Conservation (phyloP, 257 asterid species). For the Eucommia ulmoides region DNA sequence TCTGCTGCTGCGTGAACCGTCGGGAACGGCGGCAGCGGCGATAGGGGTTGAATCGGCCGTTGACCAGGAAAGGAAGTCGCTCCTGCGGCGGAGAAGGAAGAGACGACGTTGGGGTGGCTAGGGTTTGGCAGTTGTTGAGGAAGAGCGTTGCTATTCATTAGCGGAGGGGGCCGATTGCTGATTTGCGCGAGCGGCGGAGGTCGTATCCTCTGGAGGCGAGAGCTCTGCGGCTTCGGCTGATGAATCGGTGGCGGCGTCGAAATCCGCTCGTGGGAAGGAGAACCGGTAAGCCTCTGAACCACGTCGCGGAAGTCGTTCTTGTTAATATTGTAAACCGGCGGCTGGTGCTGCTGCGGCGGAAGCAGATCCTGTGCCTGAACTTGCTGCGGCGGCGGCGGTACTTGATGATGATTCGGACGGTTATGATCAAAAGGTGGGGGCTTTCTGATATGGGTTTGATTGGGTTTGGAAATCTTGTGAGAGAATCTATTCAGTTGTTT, state of each 20-base stretch:
- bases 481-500: constrained; percentile 28
- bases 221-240: constrained; percentile 48
- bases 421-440: no score
- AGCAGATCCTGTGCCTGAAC: constrained; percentile 8
- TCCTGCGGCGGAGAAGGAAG: no score
- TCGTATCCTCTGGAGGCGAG: constrained; percentile 77
- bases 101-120: not conserved
- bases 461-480: constrained; percentile 28
- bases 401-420: no score
- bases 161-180: constrained; percentile 38
- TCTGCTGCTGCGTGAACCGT: not conserved
- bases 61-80: not conserved
- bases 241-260: constrained; percentile 37
- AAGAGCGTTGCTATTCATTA: constrained; percentile 6
- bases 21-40: not conserved
- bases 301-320: constrained; percentile 79
- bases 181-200: constrained; percentile 84
- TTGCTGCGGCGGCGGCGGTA: constrained; percentile 9
- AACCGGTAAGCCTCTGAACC: constrained; percentile 85
- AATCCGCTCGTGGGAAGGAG: constrained; percentile 59
- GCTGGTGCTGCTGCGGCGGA: constrained; percentile 33
- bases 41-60: not conserved
- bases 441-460: constrained; percentile 12
- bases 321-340: constrained; percentile 83
- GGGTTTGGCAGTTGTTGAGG: not conserved